A percentile compares a stretch with the other conserved stretches of the same genome.
phyloP scores from a whole-genome alignment of 2,329 filamentous ascomycete species.

The Colletotrichum kahawae region DNA sequence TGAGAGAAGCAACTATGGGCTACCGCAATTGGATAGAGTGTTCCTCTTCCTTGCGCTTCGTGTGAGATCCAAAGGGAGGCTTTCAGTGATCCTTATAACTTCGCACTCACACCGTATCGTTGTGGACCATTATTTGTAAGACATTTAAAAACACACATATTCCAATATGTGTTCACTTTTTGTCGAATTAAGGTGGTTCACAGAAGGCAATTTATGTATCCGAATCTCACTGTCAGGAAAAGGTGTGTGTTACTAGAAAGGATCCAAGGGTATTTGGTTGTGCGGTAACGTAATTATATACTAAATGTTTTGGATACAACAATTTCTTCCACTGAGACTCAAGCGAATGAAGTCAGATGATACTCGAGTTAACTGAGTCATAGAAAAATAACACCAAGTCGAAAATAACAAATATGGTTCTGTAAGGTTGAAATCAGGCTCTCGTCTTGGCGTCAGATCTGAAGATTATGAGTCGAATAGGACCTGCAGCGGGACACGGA shows the following conservation, averaged over 20 bases:
- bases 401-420: no score
- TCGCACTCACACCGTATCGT: background rate
- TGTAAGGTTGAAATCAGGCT: background rate
- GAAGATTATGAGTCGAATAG: background rate
- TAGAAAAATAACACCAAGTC: no score
- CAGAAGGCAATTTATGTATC: rapidly evolving
- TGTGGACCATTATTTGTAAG: background rate
- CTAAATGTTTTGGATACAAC: no score
- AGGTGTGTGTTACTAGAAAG: background rate
- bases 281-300: no score
- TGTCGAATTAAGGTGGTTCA: rapidly evolving
- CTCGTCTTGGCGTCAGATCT: background rate
- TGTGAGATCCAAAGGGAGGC: background rate
- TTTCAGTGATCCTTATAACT: rapidly evolving
- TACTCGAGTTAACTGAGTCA: rapidly evolving
- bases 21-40: rapidly evolving
- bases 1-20: background rate
- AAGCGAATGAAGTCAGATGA: no score
- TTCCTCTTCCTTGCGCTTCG: rapidly evolving
- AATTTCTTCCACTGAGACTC: no score
- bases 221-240: rapidly evolving
- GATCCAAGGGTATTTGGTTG: no score
- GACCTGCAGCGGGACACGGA: background rate
- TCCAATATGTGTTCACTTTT: rapidly evolving
- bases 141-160: rapidly evolving